phyloP scores from a whole-genome alignment of 2,329 filamentous ascomycete species.

The Neofusicoccum laricinum region DNA sequence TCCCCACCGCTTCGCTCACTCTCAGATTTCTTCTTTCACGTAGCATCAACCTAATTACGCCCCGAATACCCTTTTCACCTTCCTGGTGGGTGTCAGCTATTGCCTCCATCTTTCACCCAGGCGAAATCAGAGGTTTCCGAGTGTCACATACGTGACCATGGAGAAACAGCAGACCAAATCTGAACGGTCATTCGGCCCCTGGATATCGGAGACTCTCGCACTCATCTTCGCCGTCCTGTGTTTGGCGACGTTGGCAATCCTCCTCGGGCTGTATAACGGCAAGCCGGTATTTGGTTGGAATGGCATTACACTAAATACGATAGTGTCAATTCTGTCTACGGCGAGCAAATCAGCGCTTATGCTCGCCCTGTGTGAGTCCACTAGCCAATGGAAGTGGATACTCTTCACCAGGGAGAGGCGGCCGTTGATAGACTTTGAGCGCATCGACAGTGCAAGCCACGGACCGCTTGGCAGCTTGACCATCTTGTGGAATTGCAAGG shows the following conservation, averaged over 20 bases:
- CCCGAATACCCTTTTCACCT: no score
- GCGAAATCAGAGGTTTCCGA: no score
- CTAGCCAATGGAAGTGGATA: slow-evolving; percentile 16
- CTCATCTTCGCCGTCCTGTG: background rate
- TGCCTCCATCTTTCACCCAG: no score
- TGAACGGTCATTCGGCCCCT: background rate
- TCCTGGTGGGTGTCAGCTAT: no score
- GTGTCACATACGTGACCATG: background rate
- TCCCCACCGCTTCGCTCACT: no score
- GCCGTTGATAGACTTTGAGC: slow-evolving; percentile 17
- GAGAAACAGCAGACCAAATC: background rate
- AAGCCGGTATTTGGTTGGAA: slow-evolving; percentile 4
- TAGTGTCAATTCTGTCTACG: slow-evolving; percentile 18
- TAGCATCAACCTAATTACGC: no score
- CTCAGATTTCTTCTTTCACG: no score
- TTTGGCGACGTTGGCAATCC: background rate
- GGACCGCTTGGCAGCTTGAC: slow-evolving; percentile 9
- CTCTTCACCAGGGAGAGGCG: background rate
- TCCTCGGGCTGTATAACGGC: background rate
- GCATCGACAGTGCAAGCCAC: slow-evolving; percentile 14
- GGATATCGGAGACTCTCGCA: background rate
- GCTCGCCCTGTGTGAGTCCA: slow-evolving; percentile 11
- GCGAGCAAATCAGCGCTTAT: slow-evolving; percentile 11
- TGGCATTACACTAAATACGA: slow-evolving; percentile 19
- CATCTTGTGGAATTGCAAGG: slow-evolving; percentile 6